Evolutionary conservation across 2,329 filamentous ascomycete species (phyloP), one percentile per base, ranked within the genome.

Genomic region (Elsinoe ampelina): DNA sequence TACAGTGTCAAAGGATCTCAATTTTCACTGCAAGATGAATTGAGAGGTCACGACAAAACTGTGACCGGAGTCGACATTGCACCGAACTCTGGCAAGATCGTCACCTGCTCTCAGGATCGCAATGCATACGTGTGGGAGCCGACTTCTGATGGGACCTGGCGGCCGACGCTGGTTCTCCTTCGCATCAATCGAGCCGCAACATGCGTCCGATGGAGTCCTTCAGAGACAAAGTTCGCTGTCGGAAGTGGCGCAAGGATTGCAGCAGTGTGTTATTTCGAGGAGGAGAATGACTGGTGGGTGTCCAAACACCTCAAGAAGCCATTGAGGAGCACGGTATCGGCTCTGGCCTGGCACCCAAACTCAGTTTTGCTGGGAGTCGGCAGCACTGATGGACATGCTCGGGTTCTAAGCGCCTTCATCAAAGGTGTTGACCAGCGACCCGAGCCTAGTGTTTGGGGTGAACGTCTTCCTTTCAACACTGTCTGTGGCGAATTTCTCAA

Each of bases 221-320:
- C 87, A 19, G 93, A 98, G 78, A 87, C 85, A 70, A 98, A 98
- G 74, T 98, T 98, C 71, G 93, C 93, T 55, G 93, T 97, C 22
- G 93, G 93, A 59, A 96, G 91, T 26, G 93, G 93, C 60, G 93
- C 95, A 65, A 85, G 93, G 61, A 87, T 95, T 62, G 95, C 98
- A 66, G 90, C 93, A 39, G 82, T 97, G 64, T 98, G 93, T 79
- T 97, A 97, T 77, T 98, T 98, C 66, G 93, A 98, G 70, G 89
- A 95, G 71, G 93, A 98, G 73, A 96, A 98, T 73, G 91, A 98
- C 77, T 98, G 93, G 93, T 98, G 93, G 93, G 92, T 98, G 41
- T 96, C 91, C 36, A 98, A 98, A 80, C 93, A 98, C 74, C 76
- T 98, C 68, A 97, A 97, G 83, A 98, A 97, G 81, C 93, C 93